These are phyloP conservation scores for Ogataea naganishii DNA, from an alignment of 805 yeast species.

Conservation along the genomic window DNA sequence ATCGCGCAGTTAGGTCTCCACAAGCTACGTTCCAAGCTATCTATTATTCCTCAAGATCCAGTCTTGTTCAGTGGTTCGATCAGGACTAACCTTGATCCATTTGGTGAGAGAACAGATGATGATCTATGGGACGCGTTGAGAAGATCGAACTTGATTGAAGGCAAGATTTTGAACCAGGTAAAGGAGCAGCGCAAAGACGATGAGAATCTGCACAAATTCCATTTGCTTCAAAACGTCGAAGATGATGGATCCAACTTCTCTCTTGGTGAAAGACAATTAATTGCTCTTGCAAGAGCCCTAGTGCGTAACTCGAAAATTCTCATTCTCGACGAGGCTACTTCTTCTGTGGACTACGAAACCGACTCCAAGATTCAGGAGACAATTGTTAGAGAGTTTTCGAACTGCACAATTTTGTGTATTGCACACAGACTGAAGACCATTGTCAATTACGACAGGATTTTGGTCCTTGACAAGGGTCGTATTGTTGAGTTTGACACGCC, in stretches of 20 bases:
- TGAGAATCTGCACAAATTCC: constrained; percentile 44
- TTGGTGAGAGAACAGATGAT: constrained; percentile 33
- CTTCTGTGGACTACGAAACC: constrained; percentile 67
- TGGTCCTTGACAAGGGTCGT: constrained; percentile 52
- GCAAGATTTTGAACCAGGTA: constrained; percentile 22
- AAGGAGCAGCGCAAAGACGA: constrained; percentile 24
- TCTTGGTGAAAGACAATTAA: constrained; percentile 61
- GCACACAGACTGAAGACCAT: constrained; percentile 67
- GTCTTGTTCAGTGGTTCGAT: constrained; percentile 46
- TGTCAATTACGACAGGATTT: constrained; percentile 45
- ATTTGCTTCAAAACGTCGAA: constrained; percentile 48
- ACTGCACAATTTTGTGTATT: constrained; percentile 62
- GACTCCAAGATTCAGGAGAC: constrained; percentile 57
- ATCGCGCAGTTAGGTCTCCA: constrained; percentile 36
- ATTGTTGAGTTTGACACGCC: constrained; percentile 51
- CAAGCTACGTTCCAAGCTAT: constrained; percentile 40
- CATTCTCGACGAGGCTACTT: constrained; percentile 70
- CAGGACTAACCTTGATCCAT: constrained; percentile 49
- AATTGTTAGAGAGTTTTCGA: constrained; percentile 46
- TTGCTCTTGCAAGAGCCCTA: constrained; percentile 64
- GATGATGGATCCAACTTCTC: constrained; percentile 68
- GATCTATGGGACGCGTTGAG: constrained; percentile 51
- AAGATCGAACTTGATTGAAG: constrained; percentile 47
- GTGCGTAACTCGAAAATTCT: constrained; percentile 54
- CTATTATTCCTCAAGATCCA: constrained; percentile 59